Base-by-base conservation (phyloP, 2,329 filamentous ascomycete species). In the Trichoderma lentiforme region DNA sequence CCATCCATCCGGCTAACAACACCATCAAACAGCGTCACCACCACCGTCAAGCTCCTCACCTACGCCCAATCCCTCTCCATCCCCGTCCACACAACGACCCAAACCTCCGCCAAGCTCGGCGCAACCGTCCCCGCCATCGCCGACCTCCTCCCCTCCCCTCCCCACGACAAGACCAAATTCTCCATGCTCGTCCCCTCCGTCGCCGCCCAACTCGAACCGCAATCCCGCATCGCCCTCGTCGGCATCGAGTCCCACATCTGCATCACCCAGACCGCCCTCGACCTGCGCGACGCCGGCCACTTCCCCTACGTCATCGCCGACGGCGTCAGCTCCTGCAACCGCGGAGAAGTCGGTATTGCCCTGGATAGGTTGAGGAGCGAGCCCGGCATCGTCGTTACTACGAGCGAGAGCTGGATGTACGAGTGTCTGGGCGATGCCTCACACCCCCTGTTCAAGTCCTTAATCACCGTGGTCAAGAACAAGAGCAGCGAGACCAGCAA, bases 171-270 rank as follows among this genome's bases (percentile, higher is more conserved):
- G 84, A 95, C 93, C 6, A 87, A 88, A 65, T 98, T 98, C 85
- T 93, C 90, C 79, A 98, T 98, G 95, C 87, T 90, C 80, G 89
- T 92, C 2, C 92, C 93, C 0, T 86, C 91, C 51, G 84, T 97
- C 57, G 83, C 86, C 30, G 74, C 76, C 74, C 39, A 76, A 60
- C 76, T 82, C 24, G 73, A 78, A 1, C 77, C 81, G 1, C 79
- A 79, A 1, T 83, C 88, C 26, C 87, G 91, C 76, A 87, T 94
- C 68, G 91, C 93, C 70, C 89, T 98, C 74, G 91, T 97, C 18
- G 95, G 95, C 47, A 97, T 98, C 79, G 95, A 98, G 83, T 89
- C 90, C 53, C 95, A 98, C 83, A 96, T 98, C 80, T 98, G 95
- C 85, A 90, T 98, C 34, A 95, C 93, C 73, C 95, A 98, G 86